Evolutionary conservation across 2,329 filamentous ascomycete species (phyloP).

Genomic region (Fusarium buharicum): DNA sequence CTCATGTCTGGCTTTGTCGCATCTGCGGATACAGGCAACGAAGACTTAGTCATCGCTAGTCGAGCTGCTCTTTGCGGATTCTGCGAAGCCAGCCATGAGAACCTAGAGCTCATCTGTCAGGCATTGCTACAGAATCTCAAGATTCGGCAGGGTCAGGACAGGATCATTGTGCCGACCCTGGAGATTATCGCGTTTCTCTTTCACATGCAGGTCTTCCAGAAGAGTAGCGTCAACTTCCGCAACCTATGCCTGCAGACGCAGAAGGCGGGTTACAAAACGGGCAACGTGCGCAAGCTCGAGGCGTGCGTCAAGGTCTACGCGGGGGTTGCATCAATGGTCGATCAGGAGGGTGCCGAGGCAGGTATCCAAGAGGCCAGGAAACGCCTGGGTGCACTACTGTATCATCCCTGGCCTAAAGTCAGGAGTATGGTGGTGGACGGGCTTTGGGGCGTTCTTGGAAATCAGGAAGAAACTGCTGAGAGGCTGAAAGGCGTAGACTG

Average conservation of each 20-base stretch:
- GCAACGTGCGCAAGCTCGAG: conserved; percentile 83
- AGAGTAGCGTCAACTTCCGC: conserved; percentile 58
- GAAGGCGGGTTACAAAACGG: conserved; percentile 83
- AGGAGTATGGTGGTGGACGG: conserved; percentile 69
- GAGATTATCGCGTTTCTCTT: conserved; percentile 83
- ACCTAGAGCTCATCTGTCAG: conserved; percentile 58
- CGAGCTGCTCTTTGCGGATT: conserved; percentile 71
- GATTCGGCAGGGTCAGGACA: conserved; percentile 68
- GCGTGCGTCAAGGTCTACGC: conserved; percentile 84
- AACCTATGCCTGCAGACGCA: conserved; percentile 76
- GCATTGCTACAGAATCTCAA: conserved; percentile 66
- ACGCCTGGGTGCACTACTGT: conserved; percentile 77
- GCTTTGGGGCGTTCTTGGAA: conserved; percentile 61
- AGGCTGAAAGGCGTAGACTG: conserved; percentile 66
- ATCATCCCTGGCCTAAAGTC: conserved; percentile 85
- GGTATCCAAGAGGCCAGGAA: conserved; percentile 66
- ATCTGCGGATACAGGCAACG: conserved; percentile 81
- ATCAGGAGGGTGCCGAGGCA: conserved; percentile 27
- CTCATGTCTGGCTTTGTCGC: conserved; percentile 75
- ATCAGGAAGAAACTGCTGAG: conserved; percentile 44
- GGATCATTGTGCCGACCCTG: conserved; percentile 78
- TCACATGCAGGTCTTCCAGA: conserved; percentile 65
- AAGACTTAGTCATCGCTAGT: conserved; percentile 76
- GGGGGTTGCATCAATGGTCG: conserved; percentile 63
- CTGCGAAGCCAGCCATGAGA: conserved; percentile 55